These are phyloP conservation scores for Sugiyamaella japonica DNA, from an alignment of 1,139 yeast species.

Conservation along the genomic window DNA sequence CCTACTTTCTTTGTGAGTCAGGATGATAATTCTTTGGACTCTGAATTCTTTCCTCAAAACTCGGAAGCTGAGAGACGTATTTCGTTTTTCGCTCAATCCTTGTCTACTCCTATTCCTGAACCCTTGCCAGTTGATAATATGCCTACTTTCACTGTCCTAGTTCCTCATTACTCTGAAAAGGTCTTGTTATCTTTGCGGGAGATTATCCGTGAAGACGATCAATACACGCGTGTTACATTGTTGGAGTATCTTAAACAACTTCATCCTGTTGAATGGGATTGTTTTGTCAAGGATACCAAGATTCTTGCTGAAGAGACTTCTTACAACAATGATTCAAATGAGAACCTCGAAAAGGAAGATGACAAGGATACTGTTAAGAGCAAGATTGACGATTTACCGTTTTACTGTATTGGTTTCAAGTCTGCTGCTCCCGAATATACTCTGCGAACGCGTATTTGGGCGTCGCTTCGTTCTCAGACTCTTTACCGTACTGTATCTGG, in stretches of 20 bases:
- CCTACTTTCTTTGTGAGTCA: constrained; percentile 98
- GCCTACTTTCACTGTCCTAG: constrained; percentile 98
- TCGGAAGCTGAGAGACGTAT: constrained; percentile 99
- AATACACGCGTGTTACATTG: constrained; percentile 93
- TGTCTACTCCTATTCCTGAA: constrained; percentile 97
- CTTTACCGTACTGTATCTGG: constrained; percentile 98
- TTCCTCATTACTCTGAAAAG: constrained; percentile 98
- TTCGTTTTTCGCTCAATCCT: constrained; percentile 96
- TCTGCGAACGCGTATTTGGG: constrained; percentile 98
- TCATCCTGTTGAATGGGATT: constrained; percentile 99
- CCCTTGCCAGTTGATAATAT: constrained; percentile 98
- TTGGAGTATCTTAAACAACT: constrained; percentile 95
- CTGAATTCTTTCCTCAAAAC: constrained; percentile 94
- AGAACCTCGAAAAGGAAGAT: constrained; percentile 54
- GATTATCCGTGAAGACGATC: constrained; percentile 98
- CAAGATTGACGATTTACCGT: constrained; percentile 95
- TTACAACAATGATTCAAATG: constrained; percentile 33
- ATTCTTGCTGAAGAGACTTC: constrained; percentile 87
- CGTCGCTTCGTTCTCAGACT: constrained; percentile 96
- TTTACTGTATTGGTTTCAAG: constrained; percentile 98
- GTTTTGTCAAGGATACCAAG: constrained; percentile 97
- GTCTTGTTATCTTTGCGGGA: constrained; percentile 91
- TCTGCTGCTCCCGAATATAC: constrained; percentile 99
- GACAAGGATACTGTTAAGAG: constrained; percentile 67
- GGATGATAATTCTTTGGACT: constrained; percentile 91